These are phyloP conservation scores for Chlamydomonas incerta DNA, from an alignment of 139 green algal species.

Conservation along the genomic window DNA sequence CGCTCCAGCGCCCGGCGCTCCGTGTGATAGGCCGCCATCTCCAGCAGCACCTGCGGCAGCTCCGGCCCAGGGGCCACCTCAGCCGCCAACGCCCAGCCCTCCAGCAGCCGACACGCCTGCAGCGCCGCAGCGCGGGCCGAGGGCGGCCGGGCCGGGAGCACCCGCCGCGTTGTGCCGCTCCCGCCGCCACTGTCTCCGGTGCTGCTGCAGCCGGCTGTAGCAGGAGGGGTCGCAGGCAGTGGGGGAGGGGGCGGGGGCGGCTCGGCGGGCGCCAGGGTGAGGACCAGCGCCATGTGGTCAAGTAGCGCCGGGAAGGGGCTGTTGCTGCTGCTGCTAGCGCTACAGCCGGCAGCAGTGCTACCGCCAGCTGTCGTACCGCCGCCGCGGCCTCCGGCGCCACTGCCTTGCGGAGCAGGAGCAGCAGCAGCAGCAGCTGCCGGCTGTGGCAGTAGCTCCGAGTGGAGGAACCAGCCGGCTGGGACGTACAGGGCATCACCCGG, in stretches of 20 bases:
- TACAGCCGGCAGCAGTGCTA: background rate
- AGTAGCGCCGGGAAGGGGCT: too few species aligned
- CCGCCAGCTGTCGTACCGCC: background rate
- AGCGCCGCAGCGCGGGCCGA: background rate
- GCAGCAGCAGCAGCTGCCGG: background rate
- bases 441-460: slow-evolving; percentile 35
- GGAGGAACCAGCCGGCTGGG: slow-evolving; percentile 54
- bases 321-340: background rate
- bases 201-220: too few species aligned
- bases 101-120: slow-evolving; percentile 18
- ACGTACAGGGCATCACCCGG: slow-evolving; percentile 49
- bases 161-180: too few species aligned
- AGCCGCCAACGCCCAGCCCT: slow-evolving; percentile 12
- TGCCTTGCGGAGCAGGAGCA: background rate
- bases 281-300: slow-evolving; percentile 13
- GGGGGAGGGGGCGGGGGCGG: too few species aligned
- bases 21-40: slow-evolving; percentile 9
- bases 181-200: too few species aligned
- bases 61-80: slow-evolving; percentile 3
- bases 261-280: background rate
- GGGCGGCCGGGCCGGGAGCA: background rate
- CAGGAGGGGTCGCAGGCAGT: too few species aligned
- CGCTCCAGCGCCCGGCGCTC: background rate
- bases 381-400: too few species aligned
- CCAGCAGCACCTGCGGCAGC: background rate